Base-by-base conservation (phyloP, 2,329 filamentous ascomycete species). In the Cladosporium cucumerinum region DNA sequence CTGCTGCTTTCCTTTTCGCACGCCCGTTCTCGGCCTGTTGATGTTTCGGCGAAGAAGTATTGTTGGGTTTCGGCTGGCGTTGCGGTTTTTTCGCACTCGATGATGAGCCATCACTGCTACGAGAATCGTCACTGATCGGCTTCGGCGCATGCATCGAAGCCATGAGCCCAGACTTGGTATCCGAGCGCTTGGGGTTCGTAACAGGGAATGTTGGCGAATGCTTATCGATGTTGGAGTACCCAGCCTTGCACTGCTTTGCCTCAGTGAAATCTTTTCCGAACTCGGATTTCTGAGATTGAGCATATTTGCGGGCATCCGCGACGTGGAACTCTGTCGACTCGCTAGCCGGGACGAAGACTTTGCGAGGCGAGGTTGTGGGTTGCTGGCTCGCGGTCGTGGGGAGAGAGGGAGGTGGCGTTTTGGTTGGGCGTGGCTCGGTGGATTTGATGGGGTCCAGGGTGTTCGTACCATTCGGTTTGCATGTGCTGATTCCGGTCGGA, bases 291-390 rank as follows among this genome's bases (percentile, higher is more conserved):
- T 23, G 48, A 4, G 26, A 5, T 54, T 54, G 26, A 3, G 23
- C 52, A 14, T 57, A 46, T 49, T 64, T 58, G 57, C 64, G 58
- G 6, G 62, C 67, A n/a, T 71, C 70, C 14, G 72, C 69, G 58
- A 75, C 70, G 63, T 75, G 73, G 5, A 51, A 18, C 21, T 70
- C 67, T 25, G 67, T 66, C 11, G 71, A 72, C 46, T 75, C 73
- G 64, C 73, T 72, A 21, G 67, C 67, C 12, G 73, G 72, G 21
- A 75, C 70, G 65, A 75, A 75, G 65, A 74, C 67, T 61, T 66
- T 69, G 52, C 66, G 67, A 36, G 48, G 55, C 30, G 60, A 57
- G 16, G 39, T 52, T 16, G 26, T 48, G 66, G 63, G 52, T 23
- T 55, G 52, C 28, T 25, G 18, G 54, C 12, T 57, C n/a, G 10